phyloP scores from a whole-genome alignment of 2,329 filamentous ascomycete species.

The Xylariaceae sp. region DNA sequence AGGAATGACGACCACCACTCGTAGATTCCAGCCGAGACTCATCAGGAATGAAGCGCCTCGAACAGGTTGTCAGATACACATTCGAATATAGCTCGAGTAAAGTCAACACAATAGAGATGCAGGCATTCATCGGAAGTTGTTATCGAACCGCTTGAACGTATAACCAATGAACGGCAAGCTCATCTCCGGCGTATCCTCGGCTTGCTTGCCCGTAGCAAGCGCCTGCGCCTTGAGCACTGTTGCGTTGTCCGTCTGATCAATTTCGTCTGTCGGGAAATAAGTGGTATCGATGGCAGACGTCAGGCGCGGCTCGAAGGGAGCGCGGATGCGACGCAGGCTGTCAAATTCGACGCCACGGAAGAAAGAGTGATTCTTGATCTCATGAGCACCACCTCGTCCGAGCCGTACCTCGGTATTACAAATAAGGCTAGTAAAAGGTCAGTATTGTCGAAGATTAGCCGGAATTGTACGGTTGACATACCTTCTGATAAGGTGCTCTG shows the following conservation, averaged over 20 bases:
- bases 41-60: conserved; percentile 19
- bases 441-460: background rate
- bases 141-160: conserved; percentile 95
- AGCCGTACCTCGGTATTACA: conserved; percentile 93
- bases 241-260: conserved; percentile 93
- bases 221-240: conserved; percentile 86
- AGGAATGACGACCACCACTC: background rate
- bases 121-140: conserved; percentile 63
- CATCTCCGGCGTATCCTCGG: conserved; percentile 88
- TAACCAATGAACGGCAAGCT: conserved; percentile 95
- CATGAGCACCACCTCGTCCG: conserved; percentile 82
- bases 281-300: conserved; percentile 94
- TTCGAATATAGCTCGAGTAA: background rate
- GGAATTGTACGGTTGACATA: conserved; percentile 51
- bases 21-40: conserved; percentile 1
- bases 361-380: conserved; percentile 94
- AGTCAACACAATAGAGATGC: background rate
- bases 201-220: conserved; percentile 66
- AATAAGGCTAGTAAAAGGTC: conserved; percentile 70
- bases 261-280: conserved; percentile 98
- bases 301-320: conserved; percentile 93
- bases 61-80: background rate
- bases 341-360: conserved; percentile 98
- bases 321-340: conserved; percentile 86
- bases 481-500: conserved; percentile 91